Evolutionary conservation across 2,329 filamentous ascomycete species (phyloP), one percentile per base, ranked within the genome.

Genomic region (Nothophaeocryptopus gaeumannii): DNA sequence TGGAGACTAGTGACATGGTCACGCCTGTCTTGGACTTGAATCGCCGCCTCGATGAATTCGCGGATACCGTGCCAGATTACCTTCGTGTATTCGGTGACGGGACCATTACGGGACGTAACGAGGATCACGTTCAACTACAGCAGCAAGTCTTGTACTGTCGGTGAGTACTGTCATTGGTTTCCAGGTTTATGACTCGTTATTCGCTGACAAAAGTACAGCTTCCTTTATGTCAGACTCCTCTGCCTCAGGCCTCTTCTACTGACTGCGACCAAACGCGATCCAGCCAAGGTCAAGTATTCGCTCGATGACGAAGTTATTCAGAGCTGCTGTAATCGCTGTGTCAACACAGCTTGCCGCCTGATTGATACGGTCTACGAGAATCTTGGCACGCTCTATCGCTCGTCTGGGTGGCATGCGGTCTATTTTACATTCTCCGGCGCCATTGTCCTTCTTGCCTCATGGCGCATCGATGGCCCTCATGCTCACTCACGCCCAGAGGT

Each of bases 301-400:
- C 71, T 58, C 65, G 64, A 36, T 58, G 72, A 43, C 55, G 68
- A 62, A 58, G 62, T 47, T 44, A 66, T 51, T 61, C 69, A 47
- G n/a, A 50, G 51, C 10, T 61, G 59, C 10, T 60, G 65, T 7
- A 54, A 49, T 5, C 39, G 47, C 7, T 65, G 68, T n/a, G 62
- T 62, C 5, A 54, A 58, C 9, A 67, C 69, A 39, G 67, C 67
- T 8, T 71, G 69, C 61, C 46, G 55, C 15, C 63, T 70, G 8
- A 64, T 72, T 31, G 64, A 63, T 26, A 63, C 45, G 5, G 58
- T 66, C 3, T 72, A 71, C 50, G 60, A 65, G 30, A 69, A 68
- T 55, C 47, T 61, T 5, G 49, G 54, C 9, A 61, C 59, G 5
- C 54, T 60, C 5, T 61, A 61, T 10, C 49, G 59, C 5, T 55